Percentiles rank a stretch among this genome's conserved stretches.
Evolutionary conservation across 164 flowering plant genomes (phyloP).

Genomic region (Liquidambar formosana): DNA sequence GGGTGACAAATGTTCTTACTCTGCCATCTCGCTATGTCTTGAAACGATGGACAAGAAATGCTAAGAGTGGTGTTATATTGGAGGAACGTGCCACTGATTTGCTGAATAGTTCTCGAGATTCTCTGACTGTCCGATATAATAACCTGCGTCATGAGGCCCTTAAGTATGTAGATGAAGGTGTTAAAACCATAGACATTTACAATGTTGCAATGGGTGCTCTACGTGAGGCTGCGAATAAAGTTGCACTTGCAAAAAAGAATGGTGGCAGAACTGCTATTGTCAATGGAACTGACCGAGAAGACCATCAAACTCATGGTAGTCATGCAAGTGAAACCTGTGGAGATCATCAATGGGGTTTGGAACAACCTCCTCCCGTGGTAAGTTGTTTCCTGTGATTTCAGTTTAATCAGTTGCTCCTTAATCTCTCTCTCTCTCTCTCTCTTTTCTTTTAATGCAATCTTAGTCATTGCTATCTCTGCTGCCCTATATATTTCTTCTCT

Average conservation of each 20-base stretch:
- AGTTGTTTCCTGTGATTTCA: slow-evolving; percentile 7
- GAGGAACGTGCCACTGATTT: slow-evolving; percentile 27
- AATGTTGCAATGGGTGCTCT: slow-evolving; percentile 28
- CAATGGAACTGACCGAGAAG: slow-evolving; percentile 11
- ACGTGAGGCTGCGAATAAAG: slow-evolving; percentile 28
- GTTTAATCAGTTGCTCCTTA: background rate
- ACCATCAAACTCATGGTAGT: background rate
- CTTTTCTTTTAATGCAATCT: too few relatives aligned
- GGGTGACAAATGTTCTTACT: slow-evolving; percentile 43
- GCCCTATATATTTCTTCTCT: too few relatives aligned
- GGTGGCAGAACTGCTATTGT: slow-evolving; percentile 9
- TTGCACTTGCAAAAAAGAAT: slow-evolving; percentile 19
- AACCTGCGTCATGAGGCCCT: slow-evolving; percentile 31
- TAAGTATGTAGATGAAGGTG: slow-evolving; percentile 35
- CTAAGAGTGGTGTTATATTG: slow-evolving; percentile 37
- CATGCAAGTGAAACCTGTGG: background rate
- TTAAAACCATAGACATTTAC: slow-evolving; percentile 19
- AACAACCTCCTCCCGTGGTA: slow-evolving; percentile 14
- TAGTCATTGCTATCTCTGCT: too few relatives aligned
- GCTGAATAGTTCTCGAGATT: slow-evolving; percentile 25
- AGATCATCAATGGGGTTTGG: slow-evolving; percentile 11
- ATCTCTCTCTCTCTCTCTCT: too few relatives aligned
- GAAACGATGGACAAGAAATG: slow-evolving; percentile 45
- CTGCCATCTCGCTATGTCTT: slow-evolving; percentile 36
- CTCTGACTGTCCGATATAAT: slow-evolving; percentile 25